Conservation (phyloP, 1,284 basidiomycete species). For the Ustilago hordei region DNA sequence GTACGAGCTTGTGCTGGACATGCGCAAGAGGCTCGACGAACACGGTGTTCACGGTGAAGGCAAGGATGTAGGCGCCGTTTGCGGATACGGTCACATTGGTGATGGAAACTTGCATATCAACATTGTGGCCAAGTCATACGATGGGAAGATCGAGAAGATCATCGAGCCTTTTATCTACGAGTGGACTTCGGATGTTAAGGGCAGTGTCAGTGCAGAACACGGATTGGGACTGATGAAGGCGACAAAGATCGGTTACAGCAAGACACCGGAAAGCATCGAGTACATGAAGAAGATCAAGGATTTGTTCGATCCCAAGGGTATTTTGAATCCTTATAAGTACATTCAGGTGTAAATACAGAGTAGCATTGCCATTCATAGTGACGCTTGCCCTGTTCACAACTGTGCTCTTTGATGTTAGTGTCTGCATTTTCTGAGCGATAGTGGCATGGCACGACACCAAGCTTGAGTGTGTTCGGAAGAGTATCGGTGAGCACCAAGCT, state of each 20-base stretch:
- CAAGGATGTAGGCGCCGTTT: slow-evolving; percentile 72
- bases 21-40: slow-evolving; percentile 79
- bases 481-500: not conserved
- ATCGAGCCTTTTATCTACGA: slow-evolving; percentile 97
- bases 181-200: slow-evolving; percentile 76
- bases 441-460: not conserved
- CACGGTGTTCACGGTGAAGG: slow-evolving; percentile 82
- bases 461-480: not conserved
- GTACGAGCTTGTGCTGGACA: slow-evolving; percentile 86
- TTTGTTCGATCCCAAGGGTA: slow-evolving; percentile 89
- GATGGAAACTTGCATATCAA: slow-evolving; percentile 98
- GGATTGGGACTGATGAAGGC: slow-evolving; percentile 96
- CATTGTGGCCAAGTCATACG: slow-evolving; percentile 85
- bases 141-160: slow-evolving; percentile 83
- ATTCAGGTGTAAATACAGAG: slow-evolving; percentile 41
- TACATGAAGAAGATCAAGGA: slow-evolving; percentile 91
- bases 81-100: slow-evolving; percentile 96
- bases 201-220: slow-evolving; percentile 96
- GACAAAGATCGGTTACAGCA: slow-evolving; percentile 88
- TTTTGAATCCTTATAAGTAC: slow-evolving; percentile 88
- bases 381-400: not conserved
- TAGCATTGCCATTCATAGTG: not conserved
- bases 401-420: not conserved
- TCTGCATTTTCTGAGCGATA: not conserved
- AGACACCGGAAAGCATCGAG: slow-evolving; percentile 81